Evolutionary conservation across 2,329 filamentous ascomycete genomes (phyloP).

Genomic region (Stagonosporopsis tanaceti): DNA sequence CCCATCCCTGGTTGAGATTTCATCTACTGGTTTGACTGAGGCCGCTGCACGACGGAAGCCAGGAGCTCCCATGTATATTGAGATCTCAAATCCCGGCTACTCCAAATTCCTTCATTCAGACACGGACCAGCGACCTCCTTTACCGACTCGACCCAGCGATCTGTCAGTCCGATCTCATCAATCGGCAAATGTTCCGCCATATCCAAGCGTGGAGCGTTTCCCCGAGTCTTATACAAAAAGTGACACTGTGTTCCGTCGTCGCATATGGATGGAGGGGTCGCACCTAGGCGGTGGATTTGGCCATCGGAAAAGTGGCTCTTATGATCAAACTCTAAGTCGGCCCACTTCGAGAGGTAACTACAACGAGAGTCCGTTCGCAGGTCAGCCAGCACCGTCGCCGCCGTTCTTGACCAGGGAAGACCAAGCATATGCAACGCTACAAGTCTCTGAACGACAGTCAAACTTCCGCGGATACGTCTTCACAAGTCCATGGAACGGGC

Average conservation of each 20-base stretch:
- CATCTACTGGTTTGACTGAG: constrained; percentile 51
- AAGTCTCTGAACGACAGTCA: constrained; percentile 56
- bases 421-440: constrained; percentile 39
- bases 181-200: not conserved
- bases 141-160: constrained; percentile 27
- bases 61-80: constrained; percentile 59
- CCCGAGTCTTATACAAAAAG: constrained; percentile 1
- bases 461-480: constrained; percentile 76
- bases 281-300: constrained; percentile 51
- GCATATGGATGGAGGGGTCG: constrained; percentile 59
- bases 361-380: constrained; percentile 25
- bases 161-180: constrained; percentile 24
- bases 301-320: constrained; percentile 47
- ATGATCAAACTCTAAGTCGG: constrained; percentile 35
- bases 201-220: not conserved
- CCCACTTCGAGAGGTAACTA: constrained; percentile 36
- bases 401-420: constrained; percentile 34
- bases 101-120: constrained; percentile 59
- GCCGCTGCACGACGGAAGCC: constrained; percentile 43
- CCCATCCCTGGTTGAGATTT: constrained; percentile 54
- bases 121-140: constrained; percentile 20
- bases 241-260: constrained; percentile 51
- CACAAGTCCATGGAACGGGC: constrained; percentile 83
- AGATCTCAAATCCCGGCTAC: constrained; percentile 68
- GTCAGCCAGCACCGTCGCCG: constrained; percentile 25